These are phyloP conservation scores for Theileria orientalis DNA, from an alignment of 169 alveolate species.

Conservation along the genomic window DNA sequence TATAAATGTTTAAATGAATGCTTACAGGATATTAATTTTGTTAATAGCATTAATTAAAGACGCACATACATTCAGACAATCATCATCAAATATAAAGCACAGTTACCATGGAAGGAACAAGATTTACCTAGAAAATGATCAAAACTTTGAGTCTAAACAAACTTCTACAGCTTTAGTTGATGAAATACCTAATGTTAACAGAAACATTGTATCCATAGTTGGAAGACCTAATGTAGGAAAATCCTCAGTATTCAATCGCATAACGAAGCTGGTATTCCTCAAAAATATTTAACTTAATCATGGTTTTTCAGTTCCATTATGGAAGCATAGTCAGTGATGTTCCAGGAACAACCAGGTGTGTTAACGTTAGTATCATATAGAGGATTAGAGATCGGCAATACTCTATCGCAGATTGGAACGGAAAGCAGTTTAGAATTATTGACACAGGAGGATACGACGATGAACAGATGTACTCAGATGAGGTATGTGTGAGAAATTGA, in stretches of 20 bases:
- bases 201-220: conserved; percentile 63
- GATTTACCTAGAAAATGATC: conserved; percentile 2
- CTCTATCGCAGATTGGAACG: conserved; percentile 77
- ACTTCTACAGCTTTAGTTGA: background rate
- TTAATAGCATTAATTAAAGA: background rate
- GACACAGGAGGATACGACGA: conserved; percentile 77
- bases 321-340: conserved; percentile 74
- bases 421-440: conserved; percentile 68
- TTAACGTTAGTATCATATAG: background rate
- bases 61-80: background rate
- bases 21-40: background rate
- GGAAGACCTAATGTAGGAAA: conserved; percentile 80
- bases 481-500: conserved; percentile 35
- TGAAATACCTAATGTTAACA: background rate
- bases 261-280: conserved; percentile 57
- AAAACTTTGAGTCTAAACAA: background rate
- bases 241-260: conserved; percentile 75
- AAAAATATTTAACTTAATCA: background rate
- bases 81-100: background rate
- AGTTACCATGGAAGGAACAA: background rate
- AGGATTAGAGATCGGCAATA: conserved; percentile 67
- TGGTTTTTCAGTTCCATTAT: conserved; percentile 62
- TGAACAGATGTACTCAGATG: conserved; percentile 63
- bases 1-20: conserved; percentile 9
- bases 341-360: conserved; percentile 70